Base-by-base conservation (phyloP, 2,329 filamentous ascomycete species). In the Fusarium chuoi region DNA sequence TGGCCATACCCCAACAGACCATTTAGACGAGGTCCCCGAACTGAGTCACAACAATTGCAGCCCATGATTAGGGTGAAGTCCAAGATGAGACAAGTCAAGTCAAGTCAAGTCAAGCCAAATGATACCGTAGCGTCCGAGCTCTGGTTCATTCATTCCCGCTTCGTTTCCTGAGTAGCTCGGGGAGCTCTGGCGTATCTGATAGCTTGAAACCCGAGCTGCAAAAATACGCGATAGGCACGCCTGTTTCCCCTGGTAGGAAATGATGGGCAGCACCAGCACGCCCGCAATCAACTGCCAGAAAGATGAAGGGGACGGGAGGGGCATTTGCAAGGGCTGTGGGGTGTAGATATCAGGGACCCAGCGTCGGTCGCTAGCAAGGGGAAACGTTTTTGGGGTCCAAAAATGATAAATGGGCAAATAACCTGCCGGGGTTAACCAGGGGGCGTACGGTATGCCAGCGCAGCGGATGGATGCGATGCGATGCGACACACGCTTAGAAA, bases 301-400 rank as follows among this genome's bases (percentile, higher is more conserved):
- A 49, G 41, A 56, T 66, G 59, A 73, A 70, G 70, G 65, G 70
- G 70, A 66, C 70, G 65, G 68, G 67, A 70, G 67, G 70, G 70
- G 65, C 55, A 66, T 51, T 42, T 7, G 20, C 51, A n/a, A 55
- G 41, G 69, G 64, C 35, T 59, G 70, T 57, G 71, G 70, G 59
- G 57, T 73, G 70, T n/a, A 9, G 15, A 22, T 44, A 45, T n/a
- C 35, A 48, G 26, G 26, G 41, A 38, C 22, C 48, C 48, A 51
- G 30, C 18, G n/a, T 36, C 49, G 6, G 49, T 22, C n/a, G 20
- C 20, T 44, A 28, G 41, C 33, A 62, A 70, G 65, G 65, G 66
- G 51, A 39, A 52, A 30, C 41, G 18, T 33, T 66, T 70, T 67
- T 67, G 65, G 70, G 57, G 60, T 39, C 48, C 60, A 48, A 62